Conservation (phyloP, 2,329 filamentous ascomycete genomes). For the Colletotrichum gloeosporioides region DNA sequence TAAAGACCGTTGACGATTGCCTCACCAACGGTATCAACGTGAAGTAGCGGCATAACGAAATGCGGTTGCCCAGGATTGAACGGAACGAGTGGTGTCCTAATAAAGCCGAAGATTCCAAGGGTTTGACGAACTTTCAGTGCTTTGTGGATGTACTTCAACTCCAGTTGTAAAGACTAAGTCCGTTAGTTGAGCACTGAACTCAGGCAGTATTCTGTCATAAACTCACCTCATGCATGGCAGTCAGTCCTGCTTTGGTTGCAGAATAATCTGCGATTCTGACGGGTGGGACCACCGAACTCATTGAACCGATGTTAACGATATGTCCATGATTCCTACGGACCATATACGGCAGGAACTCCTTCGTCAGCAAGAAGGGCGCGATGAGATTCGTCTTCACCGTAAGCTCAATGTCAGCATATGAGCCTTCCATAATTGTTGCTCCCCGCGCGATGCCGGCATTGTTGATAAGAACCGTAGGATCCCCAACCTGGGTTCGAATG, state of each 20-base stretch:
- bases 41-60: constrained; percentile 35
- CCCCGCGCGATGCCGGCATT: constrained; percentile 37
- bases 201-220: neutral
- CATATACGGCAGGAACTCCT: constrained; percentile 67
- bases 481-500: constrained; percentile 36
- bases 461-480: constrained; percentile 42
- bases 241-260: constrained; percentile 53
- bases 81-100: constrained; percentile 34
- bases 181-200: too few species aligned
- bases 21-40: constrained; percentile 37
- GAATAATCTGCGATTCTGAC: constrained; percentile 66
- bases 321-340: constrained; percentile 65
- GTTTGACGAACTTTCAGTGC: constrained; percentile 33
- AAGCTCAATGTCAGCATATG: constrained; percentile 31
- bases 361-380: constrained; percentile 61
- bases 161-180: constrained; percentile 31
- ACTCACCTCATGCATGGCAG: constrained; percentile 32
- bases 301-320: constrained; percentile 65
- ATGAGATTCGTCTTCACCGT: constrained; percentile 55
- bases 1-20: constrained; percentile 31
- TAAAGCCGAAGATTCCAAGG: constrained; percentile 34
- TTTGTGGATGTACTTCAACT: constrained; percentile 32
- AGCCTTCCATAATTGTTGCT: constrained; percentile 31
- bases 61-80: constrained; percentile 28
- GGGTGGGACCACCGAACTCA: constrained; percentile 59